A percentile compares a stretch with the other conserved stretches of the same genome.
Evolutionary conservation across 164 flowering plant species (phyloP).

Genomic region (Tetrastigma voinierianum): DNA sequence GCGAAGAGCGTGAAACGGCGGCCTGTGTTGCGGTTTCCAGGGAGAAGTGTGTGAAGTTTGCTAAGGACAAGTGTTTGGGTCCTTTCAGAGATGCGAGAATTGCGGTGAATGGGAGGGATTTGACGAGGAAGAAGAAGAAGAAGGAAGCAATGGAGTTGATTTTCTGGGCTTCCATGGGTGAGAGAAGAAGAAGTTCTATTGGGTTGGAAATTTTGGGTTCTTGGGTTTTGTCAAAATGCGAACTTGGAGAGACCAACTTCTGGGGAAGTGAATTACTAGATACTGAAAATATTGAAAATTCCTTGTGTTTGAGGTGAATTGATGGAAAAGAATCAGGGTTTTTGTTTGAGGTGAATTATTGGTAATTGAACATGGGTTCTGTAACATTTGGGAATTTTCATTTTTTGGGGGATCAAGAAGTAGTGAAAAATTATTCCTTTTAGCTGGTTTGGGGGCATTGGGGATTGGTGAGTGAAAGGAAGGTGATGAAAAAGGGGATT

Average conservation of each 20-base stretch:
- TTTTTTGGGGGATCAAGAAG: too few species aligned
- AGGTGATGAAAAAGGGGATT: too few species aligned
- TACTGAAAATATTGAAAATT: too few species aligned
- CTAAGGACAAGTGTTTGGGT: conserved; percentile 38
- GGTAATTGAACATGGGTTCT: too few species aligned
- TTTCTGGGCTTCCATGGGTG: conserved; percentile 19
- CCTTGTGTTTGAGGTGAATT: neutral
- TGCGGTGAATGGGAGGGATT: conserved; percentile 12
- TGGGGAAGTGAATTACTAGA: too few species aligned
- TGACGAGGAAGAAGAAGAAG: neutral
- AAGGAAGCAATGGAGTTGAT: conserved; percentile 26
- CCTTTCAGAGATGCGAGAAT: conserved; percentile 49
- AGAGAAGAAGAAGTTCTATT: neutral
- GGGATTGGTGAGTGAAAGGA: too few species aligned
- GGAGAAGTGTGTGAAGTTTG: conserved; percentile 43
- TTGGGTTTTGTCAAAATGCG: neutral
- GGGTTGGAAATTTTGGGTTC: neutral
- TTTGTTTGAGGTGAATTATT: too few species aligned
- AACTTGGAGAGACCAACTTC: too few species aligned
- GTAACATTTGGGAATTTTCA: too few species aligned
- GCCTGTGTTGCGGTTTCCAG: conserved; percentile 33
- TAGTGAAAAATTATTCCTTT: too few species aligned
- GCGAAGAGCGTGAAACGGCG: conserved; percentile 55
- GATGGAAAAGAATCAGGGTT: too few species aligned
- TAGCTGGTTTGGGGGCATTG: too few species aligned